These are phyloP conservation scores for Mesembryanthemum crystallinum DNA, from an alignment of 148 eudicot species.

Conservation along the genomic window DNA sequence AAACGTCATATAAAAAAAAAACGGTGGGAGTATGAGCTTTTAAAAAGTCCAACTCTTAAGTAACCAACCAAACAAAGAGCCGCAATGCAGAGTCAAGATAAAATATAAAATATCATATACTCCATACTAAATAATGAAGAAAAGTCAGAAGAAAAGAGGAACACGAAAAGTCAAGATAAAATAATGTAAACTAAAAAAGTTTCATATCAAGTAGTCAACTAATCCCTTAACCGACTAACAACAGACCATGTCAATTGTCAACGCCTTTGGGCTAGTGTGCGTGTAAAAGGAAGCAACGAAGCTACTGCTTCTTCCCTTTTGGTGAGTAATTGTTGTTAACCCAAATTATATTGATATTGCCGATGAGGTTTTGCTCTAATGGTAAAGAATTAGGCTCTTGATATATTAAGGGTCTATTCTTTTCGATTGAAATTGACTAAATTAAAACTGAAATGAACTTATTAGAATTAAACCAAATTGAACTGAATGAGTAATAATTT, in stretches of 20 bases:
- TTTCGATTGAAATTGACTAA: too few relatives aligned
- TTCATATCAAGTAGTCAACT: slow-evolving; percentile 17
- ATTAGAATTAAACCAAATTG: too few relatives aligned
- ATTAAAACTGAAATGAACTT: too few relatives aligned
- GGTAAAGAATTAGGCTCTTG: too few relatives aligned
- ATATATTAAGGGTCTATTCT: too few relatives aligned
- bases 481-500: too few relatives aligned
- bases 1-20: too few relatives aligned
- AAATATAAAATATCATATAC: background rate
- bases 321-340: slow-evolving; percentile 9
- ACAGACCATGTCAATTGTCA: slow-evolving; percentile 19
- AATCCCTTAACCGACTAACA: background rate
- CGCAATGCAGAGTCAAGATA: background rate
- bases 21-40: too few relatives aligned
- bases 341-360: background rate
- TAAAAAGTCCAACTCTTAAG: background rate
- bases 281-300: slow-evolving; percentile 10
- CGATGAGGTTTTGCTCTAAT: too few relatives aligned
- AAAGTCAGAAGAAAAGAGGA: background rate
- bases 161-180: slow-evolving; percentile 20
- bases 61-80: background rate
- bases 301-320: background rate
- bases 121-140: background rate
- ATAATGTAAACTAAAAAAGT: slow-evolving; percentile 17
- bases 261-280: background rate